Base-by-base conservation (phyloP, 257 asterid species). In the Nicotiana knightiana region DNA sequence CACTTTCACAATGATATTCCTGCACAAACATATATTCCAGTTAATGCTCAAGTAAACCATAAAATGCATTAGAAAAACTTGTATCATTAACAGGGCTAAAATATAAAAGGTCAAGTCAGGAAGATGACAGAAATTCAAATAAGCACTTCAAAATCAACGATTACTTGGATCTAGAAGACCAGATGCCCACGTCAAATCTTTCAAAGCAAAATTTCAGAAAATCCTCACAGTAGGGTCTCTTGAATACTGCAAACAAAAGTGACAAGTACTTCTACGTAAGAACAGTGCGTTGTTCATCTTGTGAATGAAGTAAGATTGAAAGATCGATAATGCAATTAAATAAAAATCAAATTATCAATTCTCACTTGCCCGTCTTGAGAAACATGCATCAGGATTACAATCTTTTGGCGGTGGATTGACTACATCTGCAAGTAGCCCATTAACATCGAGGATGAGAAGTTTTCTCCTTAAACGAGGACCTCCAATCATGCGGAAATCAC, bases 91-190 rank as follows among this genome's bases (percentile, higher is more conserved):
- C 21, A 11, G n/a, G 21, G 82, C 64, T 5, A 67, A 76, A 68
- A 75, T 32, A 70, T 43, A 17, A 75, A 81, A 71, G 15, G 55
- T 62, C 51, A 62, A 32, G 37, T 54, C 51, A 63, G 59, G 53
- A 82, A 58, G 65, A 71, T 67, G 55, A 51, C 24, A n/a, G 79
- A 33, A 61, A 54, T 67, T 77, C 64, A 84, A 78, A 12, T 21
- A 80, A 81, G 84, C 55, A 32, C 63, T 33, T 75, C 18, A 77
- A 62, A 39, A 67, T 18, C 76, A 75, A 61, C 18, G 30, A 65
- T 26, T 90, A 95, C 99, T 91, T 91, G 80, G 94, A 76, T 89
- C 97, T 89, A 77, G 99, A 95, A 62, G 99, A 93, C 98, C 99
- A 95, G 82, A 95, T 87, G 79, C 88, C 98, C 48, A 95, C 97